phyloP scores from a whole-genome alignment of 306 rosid genomes.

The Malus domestica region DNA sequence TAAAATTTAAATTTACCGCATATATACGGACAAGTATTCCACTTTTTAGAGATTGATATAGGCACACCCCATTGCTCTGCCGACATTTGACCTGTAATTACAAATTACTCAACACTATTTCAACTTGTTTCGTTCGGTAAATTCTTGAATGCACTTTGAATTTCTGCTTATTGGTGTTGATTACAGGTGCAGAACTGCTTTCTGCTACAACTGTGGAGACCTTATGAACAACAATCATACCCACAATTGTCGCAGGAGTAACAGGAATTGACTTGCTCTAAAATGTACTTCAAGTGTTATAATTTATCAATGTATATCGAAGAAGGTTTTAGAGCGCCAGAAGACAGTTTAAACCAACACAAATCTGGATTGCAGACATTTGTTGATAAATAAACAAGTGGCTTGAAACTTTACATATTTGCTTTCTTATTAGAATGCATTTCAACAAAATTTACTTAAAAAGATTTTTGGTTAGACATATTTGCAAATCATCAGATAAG shows the following conservation, averaged over 20 bases:
- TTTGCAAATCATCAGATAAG: too few species aligned
- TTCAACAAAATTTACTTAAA: too few species aligned
- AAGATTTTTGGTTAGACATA: too few species aligned
- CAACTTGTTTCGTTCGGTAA: background rate
- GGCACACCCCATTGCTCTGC: background rate
- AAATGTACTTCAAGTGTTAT: background rate
- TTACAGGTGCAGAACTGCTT: constrained; percentile 5
- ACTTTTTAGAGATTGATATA: background rate
- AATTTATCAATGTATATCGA: background rate
- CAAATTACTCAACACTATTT: background rate
- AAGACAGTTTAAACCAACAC: background rate
- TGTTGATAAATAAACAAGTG: background rate
- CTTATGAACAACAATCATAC: background rate
- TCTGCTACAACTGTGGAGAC: constrained; percentile 7
- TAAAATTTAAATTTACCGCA: background rate
- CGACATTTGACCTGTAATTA: background rate
- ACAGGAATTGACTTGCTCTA: background rate
- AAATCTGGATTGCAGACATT: background rate
- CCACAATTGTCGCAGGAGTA: constrained; percentile 5
- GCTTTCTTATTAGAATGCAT: background rate
- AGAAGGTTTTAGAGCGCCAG: background rate
- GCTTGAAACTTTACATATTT: background rate
- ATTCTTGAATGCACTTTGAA: background rate
- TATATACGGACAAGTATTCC: background rate
- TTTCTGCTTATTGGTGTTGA: background rate